phyloP scores from a whole-genome alignment of 1,284 basidiomycete species.

The Fistulinella cinereoalba region DNA sequence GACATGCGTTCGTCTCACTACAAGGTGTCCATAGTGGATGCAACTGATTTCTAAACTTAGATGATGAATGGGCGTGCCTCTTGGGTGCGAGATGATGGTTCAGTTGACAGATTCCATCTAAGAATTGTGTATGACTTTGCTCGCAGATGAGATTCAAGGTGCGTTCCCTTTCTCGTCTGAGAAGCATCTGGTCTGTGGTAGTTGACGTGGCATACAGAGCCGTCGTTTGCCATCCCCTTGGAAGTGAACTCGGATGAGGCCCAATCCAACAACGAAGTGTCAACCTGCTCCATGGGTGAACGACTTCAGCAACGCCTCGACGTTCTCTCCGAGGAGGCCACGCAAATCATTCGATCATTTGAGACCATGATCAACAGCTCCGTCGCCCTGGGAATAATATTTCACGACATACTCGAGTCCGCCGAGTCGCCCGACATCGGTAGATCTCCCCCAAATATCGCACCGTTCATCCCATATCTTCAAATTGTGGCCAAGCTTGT shows the following conservation, averaged over 20 bases:
- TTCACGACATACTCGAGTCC: slow-evolving; percentile 2
- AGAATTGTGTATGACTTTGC: background rate
- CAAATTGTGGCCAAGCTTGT: slow-evolving; percentile 1
- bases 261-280: background rate
- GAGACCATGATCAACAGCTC: slow-evolving; percentile 5
- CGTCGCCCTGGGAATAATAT: background rate
- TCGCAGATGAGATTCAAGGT: slow-evolving; percentile 3
- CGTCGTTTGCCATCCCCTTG: background rate
- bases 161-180: background rate
- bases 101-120: too few species aligned
- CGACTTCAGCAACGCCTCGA: background rate
- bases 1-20: too few species aligned
- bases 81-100: too few species aligned
- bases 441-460: background rate
- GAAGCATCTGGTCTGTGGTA: too few species aligned
- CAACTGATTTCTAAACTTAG: background rate
- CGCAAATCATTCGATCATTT: slow-evolving; percentile 3
- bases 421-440: background rate
- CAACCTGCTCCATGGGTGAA: background rate
- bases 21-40: background rate
- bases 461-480: background rate
- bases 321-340: slow-evolving; percentile 4
- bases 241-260: background rate
- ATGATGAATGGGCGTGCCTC: slow-evolving; percentile 5
- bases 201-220: too few species aligned